phyloP scores from a whole-genome alignment of 2,329 filamentous ascomycete genomes.

The Stagonosporopsis chrysanthemi region DNA sequence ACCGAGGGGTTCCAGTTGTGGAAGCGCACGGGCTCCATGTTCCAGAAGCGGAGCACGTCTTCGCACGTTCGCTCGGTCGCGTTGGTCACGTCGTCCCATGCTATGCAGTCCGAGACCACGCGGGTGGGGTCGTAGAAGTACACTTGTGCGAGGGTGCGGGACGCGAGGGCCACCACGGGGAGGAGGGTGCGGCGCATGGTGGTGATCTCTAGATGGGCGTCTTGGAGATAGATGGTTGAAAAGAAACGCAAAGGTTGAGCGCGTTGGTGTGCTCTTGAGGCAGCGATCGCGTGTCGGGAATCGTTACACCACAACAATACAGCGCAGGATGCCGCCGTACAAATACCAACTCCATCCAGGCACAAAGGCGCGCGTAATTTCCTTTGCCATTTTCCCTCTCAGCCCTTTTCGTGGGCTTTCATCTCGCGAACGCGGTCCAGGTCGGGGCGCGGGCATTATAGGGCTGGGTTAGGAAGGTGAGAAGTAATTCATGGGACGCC shows the following conservation, averaged over 20 bases:
- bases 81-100: not conserved
- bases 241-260: not conserved
- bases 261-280: too few relatives aligned
- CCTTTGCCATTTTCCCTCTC: not conserved
- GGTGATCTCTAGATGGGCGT: not conserved
- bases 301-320: too few relatives aligned
- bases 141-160: not conserved
- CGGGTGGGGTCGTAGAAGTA: not conserved
- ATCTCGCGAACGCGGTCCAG: not conserved
- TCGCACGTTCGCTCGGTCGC: conserved; percentile 3
- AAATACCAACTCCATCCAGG: not conserved
- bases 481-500: not conserved
- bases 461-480: not conserved
- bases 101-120: conserved; percentile 5
- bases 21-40: not conserved
- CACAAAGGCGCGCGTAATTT: not conserved
- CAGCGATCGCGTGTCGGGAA: too few relatives aligned
- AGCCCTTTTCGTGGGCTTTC: not conserved
- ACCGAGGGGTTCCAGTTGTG: conserved; percentile 14
- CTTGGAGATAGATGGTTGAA: too few relatives aligned
- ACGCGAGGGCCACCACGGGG: not conserved
- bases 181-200: not conserved
- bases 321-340: not conserved
- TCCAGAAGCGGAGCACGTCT: not conserved
- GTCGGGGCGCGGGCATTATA: not conserved